These are phyloP conservation scores for Colletotrichum sp. DNA, from an alignment of 2,329 filamentous ascomycete genomes.

Conservation along the genomic window DNA sequence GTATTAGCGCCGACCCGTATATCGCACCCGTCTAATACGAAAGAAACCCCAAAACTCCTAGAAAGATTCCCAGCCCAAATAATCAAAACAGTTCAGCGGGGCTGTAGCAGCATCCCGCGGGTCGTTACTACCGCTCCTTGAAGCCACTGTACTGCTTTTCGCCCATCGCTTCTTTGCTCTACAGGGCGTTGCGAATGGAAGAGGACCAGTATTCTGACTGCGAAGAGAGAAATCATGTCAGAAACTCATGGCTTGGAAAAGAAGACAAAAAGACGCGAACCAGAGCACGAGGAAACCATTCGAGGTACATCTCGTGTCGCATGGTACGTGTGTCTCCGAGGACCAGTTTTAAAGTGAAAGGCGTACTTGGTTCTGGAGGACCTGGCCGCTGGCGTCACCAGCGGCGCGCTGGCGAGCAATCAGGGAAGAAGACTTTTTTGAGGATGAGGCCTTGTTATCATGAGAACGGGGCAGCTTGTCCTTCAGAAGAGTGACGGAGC, in stretches of 20 bases:
- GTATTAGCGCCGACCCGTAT: background rate
- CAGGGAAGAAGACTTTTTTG: constrained; percentile 6
- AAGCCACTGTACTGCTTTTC: background rate
- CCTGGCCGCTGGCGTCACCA: background rate
- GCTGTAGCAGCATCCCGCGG: background rate
- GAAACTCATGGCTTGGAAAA: background rate
- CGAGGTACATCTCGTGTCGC: background rate
- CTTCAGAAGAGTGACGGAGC: constrained; percentile 8
- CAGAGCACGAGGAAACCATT: background rate
- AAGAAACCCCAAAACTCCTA: background rate
- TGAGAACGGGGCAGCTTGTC: background rate
- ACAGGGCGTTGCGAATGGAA: background rate
- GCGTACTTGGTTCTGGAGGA: background rate
- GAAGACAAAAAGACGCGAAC: background rate
- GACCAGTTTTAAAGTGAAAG: background rate
- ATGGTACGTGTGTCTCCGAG: background rate
- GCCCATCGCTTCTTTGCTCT: background rate
- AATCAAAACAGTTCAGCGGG: background rate
- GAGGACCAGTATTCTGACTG: background rate
- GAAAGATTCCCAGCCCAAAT: background rate
- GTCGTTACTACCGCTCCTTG: background rate
- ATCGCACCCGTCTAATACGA: background rate
- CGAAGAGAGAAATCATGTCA: background rate
- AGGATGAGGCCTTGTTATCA: background rate
- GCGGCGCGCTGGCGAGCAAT: constrained; percentile 13